A percentile compares a stretch with the other conserved stretches of the same genome.
Conservation (phyloP, 106 monocot species). For the Iris macrosiphon region DNA sequence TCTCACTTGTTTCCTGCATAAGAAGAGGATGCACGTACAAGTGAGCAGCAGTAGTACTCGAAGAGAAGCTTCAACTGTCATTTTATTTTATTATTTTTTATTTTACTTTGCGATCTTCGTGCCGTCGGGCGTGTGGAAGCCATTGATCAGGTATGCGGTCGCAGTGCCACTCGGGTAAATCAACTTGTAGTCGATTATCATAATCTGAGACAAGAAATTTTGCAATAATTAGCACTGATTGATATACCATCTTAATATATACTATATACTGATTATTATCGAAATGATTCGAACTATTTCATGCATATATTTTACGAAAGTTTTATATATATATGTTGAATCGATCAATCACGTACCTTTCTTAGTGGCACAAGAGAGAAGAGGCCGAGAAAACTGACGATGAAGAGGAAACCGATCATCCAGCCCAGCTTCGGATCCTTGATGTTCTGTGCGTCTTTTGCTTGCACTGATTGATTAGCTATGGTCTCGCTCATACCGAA, state of each 20-base stretch:
- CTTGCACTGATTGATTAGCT: conserved; percentile 28
- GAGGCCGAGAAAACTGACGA: conserved; percentile 64
- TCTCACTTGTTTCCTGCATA: conserved; percentile 14
- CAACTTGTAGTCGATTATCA: conserved; percentile 24
- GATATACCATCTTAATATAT: not conserved
- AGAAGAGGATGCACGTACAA: not conserved
- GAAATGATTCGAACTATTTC: not conserved
- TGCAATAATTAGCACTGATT: not conserved
- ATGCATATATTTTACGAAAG: not conserved
- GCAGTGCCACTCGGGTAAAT: conserved; percentile 21
- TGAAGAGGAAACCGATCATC: conserved; percentile 67
- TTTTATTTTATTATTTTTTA: not conserved
- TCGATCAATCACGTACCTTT: conserved; percentile 29
- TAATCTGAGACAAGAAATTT: conserved; percentile 1
- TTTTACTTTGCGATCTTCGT: conserved; percentile 16
- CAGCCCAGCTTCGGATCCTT: conserved; percentile 47
- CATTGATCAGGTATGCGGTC: conserved; percentile 22
- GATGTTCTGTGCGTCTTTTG: conserved; percentile 18
- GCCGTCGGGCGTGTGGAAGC: conserved; percentile 15
- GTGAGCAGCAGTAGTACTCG: too few species aligned
- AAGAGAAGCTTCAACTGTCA: not conserved
- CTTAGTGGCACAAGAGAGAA: conserved; percentile 55
- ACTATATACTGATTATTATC: not conserved
- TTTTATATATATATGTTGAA: not conserved
- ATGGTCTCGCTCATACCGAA: conserved; percentile 46